Conservation (phyloP, 306 rosid genomes). For the Prinsepia uniflora region DNA sequence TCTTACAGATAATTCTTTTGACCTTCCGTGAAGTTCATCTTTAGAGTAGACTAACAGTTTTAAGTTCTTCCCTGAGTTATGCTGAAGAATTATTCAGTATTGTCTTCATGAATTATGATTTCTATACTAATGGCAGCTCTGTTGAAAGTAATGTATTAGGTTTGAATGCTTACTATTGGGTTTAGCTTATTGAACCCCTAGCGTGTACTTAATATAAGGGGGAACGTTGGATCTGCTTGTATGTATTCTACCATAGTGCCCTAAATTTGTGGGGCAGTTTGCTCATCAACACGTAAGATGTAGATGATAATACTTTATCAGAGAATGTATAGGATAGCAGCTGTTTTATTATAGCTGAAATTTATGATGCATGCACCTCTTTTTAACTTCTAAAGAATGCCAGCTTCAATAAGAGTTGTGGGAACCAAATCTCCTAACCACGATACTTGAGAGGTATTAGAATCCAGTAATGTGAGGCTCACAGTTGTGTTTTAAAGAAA, state of each 20-base stretch:
- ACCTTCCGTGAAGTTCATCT: neutral
- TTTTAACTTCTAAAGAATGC: neutral
- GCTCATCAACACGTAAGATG: neutral
- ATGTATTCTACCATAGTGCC: neutral
- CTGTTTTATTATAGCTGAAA: neutral
- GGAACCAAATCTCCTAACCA: neutral
- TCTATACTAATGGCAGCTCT: neutral
- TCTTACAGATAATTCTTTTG: neutral
- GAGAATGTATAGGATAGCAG: neutral
- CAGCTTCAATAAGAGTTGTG: neutral
- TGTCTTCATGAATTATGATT: neutral
- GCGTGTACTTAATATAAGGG: neutral
- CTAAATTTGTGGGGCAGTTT: neutral
- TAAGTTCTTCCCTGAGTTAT: neutral
- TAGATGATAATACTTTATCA: neutral
- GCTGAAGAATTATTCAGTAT: neutral
- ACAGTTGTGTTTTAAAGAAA: neutral
- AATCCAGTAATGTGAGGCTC: neutral
- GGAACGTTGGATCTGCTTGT: neutral
- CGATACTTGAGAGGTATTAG: conserved; percentile 2
- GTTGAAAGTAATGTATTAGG: neutral
- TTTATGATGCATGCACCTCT: neutral
- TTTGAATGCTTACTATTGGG: neutral
- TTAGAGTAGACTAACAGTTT: neutral
- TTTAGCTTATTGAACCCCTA: neutral